Base-by-base conservation (phyloP, 2,329 filamentous ascomycete species). In the Incumbomyces delicatus region DNA sequence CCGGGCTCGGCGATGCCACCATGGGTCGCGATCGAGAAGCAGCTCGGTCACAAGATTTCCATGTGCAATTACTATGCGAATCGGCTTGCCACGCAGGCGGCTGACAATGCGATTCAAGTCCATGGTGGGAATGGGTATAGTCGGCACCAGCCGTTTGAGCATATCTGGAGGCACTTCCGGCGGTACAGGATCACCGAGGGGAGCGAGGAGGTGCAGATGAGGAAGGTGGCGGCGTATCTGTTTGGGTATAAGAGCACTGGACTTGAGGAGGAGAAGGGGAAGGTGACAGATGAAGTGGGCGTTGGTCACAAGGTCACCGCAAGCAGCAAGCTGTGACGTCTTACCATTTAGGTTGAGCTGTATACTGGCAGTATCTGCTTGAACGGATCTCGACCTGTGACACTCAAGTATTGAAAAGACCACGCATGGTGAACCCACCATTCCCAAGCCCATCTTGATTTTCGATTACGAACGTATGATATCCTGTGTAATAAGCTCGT, bases 61-160 rank as follows among this genome's bases (percentile, higher is more conserved):
- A 81, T 81, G 78, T 81, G 78, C 61, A 81, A 81, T 56, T 81
- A 79, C 58, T 81, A 75, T 68, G 77, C 76, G 1, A 81, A 81
- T 56, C 63, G 78, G 31, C 60, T 81, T 32, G 78, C 74, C 44
- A 77, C 72, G 10, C 68, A 81, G 57, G 75, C 77, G 2, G 78
- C 78, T 2, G 78, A 82, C 57, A 66, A 72, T 27, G 78, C 78
- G 2, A 81, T 81, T 22, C 78, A 81, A 65, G 72, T 79, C 10
- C 72, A 77, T 56, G 78, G 78, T 6, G 76, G 76, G 0, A 73
- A 75, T 56, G 76, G 77, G 1, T 80, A 80, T 57, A 74, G 70
- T 34, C 63, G 76, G 32, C 74, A 78, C 50, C 70, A 71, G 51
- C 76, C 76, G 1, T 81, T 82, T 55, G 77, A 81, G 62, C 77